phyloP scores from a whole-genome alignment of 495 filamentous ascomycete genomes.

The Jackrogersella multiformis region DNA sequence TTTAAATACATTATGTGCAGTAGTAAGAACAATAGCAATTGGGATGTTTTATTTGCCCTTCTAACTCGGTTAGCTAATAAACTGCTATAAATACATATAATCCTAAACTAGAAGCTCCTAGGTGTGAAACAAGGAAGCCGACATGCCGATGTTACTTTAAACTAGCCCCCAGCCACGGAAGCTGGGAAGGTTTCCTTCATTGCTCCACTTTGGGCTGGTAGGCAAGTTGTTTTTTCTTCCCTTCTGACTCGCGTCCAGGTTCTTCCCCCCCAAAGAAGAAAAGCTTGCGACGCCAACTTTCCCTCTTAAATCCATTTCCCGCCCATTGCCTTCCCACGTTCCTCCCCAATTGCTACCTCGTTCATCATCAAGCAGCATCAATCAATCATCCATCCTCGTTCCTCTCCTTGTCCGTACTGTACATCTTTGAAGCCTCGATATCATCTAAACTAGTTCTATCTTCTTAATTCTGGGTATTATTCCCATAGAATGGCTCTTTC shows the following conservation, averaged over 20 bases:
- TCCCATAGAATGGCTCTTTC: constrained; percentile 15
- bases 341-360: constrained; percentile 13
- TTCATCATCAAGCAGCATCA: constrained; percentile 1
- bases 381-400: constrained; percentile 6
- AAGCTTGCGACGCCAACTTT: constrained; percentile 36
- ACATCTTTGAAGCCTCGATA: constrained; percentile 9
- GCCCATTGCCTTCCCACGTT: constrained; percentile 11
- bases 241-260: constrained; percentile 16
- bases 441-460: constrained; percentile 14
- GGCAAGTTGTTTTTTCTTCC: constrained; percentile 8
- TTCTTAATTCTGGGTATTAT: constrained; percentile 26
- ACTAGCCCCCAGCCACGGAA: constrained; percentile 14
- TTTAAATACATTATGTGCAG: too few relatives aligned
- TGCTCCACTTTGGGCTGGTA: constrained; percentile 25
- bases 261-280: constrained; percentile 21
- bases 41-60: too few relatives aligned
- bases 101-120: neutral
- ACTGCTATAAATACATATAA: neutral
- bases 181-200: constrained; percentile 14
- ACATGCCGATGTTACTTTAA: constrained; percentile 31
- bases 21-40: too few relatives aligned
- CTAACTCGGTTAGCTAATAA: neutral
- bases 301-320: constrained; percentile 13
- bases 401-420: constrained; percentile 8
- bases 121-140: constrained; percentile 39